Conservation (phyloP, 371 early-diverging fungal genomes). For the Rhizomucor miehei region DNA sequence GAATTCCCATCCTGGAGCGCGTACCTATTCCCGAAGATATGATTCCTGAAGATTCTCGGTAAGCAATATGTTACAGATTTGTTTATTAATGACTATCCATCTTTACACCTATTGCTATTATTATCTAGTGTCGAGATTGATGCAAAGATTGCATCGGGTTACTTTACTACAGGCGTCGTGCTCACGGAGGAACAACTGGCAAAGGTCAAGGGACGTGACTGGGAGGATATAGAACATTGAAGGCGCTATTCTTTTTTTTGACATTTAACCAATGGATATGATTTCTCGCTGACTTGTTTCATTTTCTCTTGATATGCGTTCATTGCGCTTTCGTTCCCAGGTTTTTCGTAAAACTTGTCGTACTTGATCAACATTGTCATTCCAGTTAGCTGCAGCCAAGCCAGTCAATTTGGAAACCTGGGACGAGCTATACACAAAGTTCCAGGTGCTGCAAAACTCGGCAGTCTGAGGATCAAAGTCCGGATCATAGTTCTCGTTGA, state of each 20-base stretch:
- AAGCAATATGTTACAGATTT: constrained; percentile 4
- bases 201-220: constrained; percentile 76
- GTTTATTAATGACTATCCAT: background rate
- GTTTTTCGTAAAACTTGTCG: constrained; percentile 34
- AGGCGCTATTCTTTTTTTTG: background rate
- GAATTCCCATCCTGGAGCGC: constrained; percentile 89
- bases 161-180: constrained; percentile 75
- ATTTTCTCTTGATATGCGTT: background rate
- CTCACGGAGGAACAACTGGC: constrained; percentile 59
- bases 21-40: constrained; percentile 88
- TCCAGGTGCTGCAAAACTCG: constrained; percentile 65
- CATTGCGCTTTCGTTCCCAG: constrained; percentile 41
- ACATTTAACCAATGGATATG: background rate
- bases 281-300: background rate
- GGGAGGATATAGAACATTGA: constrained; percentile 77
- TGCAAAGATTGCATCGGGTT: constrained; percentile 95
- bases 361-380: constrained; percentile 43
- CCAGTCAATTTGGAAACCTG: constrained; percentile 56
- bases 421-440: constrained; percentile 58
- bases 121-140: constrained; percentile 85
- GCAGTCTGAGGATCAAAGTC: constrained; percentile 64
- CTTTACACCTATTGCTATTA: background rate
- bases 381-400: constrained; percentile 47
- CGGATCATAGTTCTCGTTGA: constrained; percentile 46
- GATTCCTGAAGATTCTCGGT: constrained; percentile 87